Percentiles rank a stretch among this genome's conserved stretches.
Evolutionary conservation across 1,284 basidiomycete genomes (phyloP).

Genomic region (Thelephora terrestris): DNA sequence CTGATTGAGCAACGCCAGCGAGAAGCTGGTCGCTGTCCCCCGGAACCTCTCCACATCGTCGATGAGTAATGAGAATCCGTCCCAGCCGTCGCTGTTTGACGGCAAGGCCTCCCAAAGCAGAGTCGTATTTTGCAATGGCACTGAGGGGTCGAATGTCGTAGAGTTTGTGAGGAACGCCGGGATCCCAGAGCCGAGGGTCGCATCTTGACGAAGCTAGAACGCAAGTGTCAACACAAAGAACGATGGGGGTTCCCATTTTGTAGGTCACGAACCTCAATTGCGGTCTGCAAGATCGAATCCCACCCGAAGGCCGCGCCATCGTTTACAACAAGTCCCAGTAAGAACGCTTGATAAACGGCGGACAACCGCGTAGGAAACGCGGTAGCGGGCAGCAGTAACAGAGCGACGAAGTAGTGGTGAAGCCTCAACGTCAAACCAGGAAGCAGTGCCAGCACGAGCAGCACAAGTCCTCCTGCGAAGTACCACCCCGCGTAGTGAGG

Average conservation of each 20-base stretch:
- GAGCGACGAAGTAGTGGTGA: constrained; percentile 71
- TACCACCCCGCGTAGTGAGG: constrained; percentile 69
- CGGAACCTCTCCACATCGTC: constrained; percentile 78
- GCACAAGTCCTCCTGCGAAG: constrained; percentile 52
- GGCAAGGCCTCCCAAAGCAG: constrained; percentile 56
- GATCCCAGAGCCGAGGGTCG: constrained; percentile 53
- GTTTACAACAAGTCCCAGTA: constrained; percentile 76
- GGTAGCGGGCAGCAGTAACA: constrained; percentile 68
- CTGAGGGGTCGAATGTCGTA: constrained; percentile 46
- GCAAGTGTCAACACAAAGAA: neutral
- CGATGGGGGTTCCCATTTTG: neutral
- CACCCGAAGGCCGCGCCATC: constrained; percentile 72
- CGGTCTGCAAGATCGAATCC: constrained; percentile 72
- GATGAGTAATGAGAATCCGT: constrained; percentile 69
- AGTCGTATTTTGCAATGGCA: constrained; percentile 44
- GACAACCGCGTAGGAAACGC: constrained; percentile 76
- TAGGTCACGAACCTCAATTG: constrained; percentile 43
- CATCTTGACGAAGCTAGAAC: constrained; percentile 62
- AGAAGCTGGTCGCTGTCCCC: constrained; percentile 57
- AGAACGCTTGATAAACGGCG: constrained; percentile 70
- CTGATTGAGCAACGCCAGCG: constrained; percentile 49
- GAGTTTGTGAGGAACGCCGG: constrained; percentile 70
- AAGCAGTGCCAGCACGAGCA: constrained; percentile 58
- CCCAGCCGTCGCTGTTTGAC: constrained; percentile 42
- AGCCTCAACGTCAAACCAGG: constrained; percentile 59